Base-by-base conservation (phyloP, 2,329 filamentous ascomycete genomes). In the Colletotrichum falcatum region DNA sequence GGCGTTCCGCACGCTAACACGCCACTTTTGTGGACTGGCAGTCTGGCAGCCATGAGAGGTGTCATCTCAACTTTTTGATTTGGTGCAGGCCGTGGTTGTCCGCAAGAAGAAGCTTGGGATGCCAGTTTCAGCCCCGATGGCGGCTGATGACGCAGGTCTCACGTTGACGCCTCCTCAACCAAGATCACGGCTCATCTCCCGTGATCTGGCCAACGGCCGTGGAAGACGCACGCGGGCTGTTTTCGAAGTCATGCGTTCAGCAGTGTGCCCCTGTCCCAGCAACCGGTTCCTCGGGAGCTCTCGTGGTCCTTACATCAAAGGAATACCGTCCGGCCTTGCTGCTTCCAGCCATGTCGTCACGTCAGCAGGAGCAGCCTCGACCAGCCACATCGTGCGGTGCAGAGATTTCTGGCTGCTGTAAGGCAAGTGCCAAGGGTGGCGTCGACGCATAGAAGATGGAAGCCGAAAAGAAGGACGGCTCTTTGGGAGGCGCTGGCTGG, bases 21-120 rank as follows among this genome's bases (percentile, higher is more conserved):
- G 33, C 37, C 51, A 35, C 14, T 26, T 26, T 46, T 58, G 20
- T 30, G 67, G 42, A 35, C 33, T 62, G 64, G 64, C 55, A 48
- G 33, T 62, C 37, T 70, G 67, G 67, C 67, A 70, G 63, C 44
- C 67, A 42, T 61, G 48, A 70, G 63, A 67, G 56, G 56, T 70
- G 63, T 51, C 67, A 70, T 70, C 63, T 53, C 37, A 62, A 66
- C 62, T 61, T 66, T 67, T 61, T 62, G 56, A 37, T 62, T 53
- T 62, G 60, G 44, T 14, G 16, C 3, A 12, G 30, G 33, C 18
- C 23, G 56, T 33, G 62, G 55, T 62, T 44, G 58, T 65, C 56
- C 63, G 49, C 56, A 30, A 26, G 37, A 61, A 42, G 54, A 58
- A 33, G 60, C 26, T 30, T 49, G 48, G 48, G 35, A 58, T 60